Base-by-base conservation (phyloP, 2,329 filamentous ascomycete genomes). In the Scedosporium dehoogii region DNA sequence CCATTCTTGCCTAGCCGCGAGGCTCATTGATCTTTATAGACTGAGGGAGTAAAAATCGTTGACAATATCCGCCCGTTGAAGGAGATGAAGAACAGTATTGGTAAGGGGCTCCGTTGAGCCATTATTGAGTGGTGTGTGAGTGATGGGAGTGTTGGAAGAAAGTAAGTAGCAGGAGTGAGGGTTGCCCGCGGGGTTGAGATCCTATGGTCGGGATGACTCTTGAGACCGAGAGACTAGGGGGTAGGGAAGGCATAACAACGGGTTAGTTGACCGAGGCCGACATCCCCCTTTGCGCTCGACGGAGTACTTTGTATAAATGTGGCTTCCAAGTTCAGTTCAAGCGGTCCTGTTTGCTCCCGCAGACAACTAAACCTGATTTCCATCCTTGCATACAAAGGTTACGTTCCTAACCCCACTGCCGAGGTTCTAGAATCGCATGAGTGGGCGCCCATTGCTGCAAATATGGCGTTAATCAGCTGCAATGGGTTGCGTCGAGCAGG, bases 1-100 rank as follows among this genome's bases (percentile, higher is more conserved):
- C 41, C 23, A 14, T 23, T 62, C 56, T 62, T 59, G 61, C 57
- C 56, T 51, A 62, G 61, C 61, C 61, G 61, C 56, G 61, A 62
- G 61, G 61, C 61, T 41, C 61, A 62, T 62, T 33, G 38, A 59
- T 62, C 56, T 59, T 62, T 46, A 12, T 58, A 44, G 21, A 27
- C 14, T 56, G 18, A 42, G 57, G 29, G 38, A 42, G 25, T 25
- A 46, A 38, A 42, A 58, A 58, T 41, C 25, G 33, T 57, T 7
- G 46, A 62, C 33, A 33, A 25, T 18, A 53, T 38, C 57, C 61
- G 41, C 53, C 61, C 53, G 21, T 21, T 27, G 33, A 48, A 62
- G 33, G 53, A 42, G 10, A 61, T 38, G 44, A 23, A 61, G 14
- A 27, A 55, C n/a, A 18, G 38, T 42, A 33, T 48, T 48, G 44